Percentiles rank a stretch among this genome's conserved stretches.
Conservation (phyloP, 495 filamentous ascomycete species). For the Umbilicaria muhlenbergii region DNA sequence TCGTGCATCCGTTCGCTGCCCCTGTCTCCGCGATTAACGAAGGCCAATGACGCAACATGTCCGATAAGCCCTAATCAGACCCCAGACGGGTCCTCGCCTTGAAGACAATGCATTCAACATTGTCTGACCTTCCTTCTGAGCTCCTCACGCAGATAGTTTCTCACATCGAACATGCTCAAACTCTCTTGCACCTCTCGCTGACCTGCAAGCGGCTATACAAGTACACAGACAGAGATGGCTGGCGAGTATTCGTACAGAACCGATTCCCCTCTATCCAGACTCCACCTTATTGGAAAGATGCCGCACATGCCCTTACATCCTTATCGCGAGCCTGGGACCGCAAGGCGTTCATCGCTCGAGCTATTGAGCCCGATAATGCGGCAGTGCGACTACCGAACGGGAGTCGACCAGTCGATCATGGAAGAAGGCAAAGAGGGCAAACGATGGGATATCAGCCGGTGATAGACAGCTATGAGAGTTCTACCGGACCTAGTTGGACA, state of each 20-base stretch:
- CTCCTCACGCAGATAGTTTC: slow-evolving; percentile 39
- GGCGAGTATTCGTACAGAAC: slow-evolving; percentile 38
- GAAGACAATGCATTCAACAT: background rate
- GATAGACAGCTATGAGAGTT: slow-evolving; percentile 44
- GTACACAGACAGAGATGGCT: slow-evolving; percentile 38
- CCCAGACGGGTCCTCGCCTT: no score
- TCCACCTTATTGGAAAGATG: slow-evolving; percentile 33
- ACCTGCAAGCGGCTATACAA: slow-evolving; percentile 34
- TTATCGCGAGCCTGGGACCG: slow-evolving; percentile 44
- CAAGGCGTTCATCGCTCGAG: slow-evolving; percentile 39
- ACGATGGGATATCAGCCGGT: slow-evolving; percentile 49
- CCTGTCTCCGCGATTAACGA: no score
- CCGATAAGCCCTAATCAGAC: no score
- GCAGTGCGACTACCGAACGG: slow-evolving; percentile 13
- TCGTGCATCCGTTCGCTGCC: no score
- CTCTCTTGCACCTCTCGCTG: slow-evolving; percentile 29
- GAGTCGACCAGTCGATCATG: slow-evolving; percentile 15
- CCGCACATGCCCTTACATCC: slow-evolving; percentile 38
- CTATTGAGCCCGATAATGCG: slow-evolving; percentile 26
- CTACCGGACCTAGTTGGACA: slow-evolving; percentile 33
- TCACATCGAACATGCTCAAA: slow-evolving; percentile 35
- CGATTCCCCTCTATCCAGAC: slow-evolving; percentile 31
- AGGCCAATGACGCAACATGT: no score
- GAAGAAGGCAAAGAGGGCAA: slow-evolving; percentile 28
- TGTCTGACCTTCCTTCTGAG: slow-evolving; percentile 43